A percentile compares a stretch with the other conserved stretches of the same genome.
Evolutionary conservation across 192 early-diverging fungal species (phyloP).

Genomic region (Backusella mclennaniae): DNA sequence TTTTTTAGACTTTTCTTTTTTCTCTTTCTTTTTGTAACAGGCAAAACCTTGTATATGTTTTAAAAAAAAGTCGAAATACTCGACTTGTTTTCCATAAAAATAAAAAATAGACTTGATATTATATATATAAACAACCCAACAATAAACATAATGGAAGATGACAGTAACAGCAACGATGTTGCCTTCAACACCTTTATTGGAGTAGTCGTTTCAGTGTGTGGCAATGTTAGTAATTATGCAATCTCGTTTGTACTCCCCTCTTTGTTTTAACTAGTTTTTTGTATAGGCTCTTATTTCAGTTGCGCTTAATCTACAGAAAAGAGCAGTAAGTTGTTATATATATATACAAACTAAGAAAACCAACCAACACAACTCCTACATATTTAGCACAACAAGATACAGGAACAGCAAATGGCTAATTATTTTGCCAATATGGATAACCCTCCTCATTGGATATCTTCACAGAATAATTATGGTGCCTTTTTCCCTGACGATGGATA

Average conservation of each 20-base stretch:
- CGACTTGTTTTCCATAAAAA: background rate
- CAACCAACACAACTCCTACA: background rate
- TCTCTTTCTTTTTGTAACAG: background rate
- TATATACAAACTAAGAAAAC: background rate
- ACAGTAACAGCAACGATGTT: conserved; percentile 17
- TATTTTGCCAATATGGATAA: conserved; percentile 32
- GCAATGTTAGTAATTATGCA: conserved; percentile 49
- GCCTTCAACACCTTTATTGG: conserved; percentile 56
- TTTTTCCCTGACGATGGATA: conserved; percentile 43
- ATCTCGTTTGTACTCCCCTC: background rate
- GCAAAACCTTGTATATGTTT: background rate
- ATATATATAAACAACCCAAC: background rate
- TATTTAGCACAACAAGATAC: conserved; percentile 29
- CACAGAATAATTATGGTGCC: background rate
- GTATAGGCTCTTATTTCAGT: conserved; percentile 61
- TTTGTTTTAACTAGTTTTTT: background rate
- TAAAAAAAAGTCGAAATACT: background rate
- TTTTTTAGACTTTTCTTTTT: background rate
- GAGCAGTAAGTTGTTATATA: conserved; percentile 48
- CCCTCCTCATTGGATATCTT: conserved; percentile 29
- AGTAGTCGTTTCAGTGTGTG: conserved; percentile 59
- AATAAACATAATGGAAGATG: background rate
- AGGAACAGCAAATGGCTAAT: conserved; percentile 28
- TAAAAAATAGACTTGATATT: background rate
- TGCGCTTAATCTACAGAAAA: conserved; percentile 73